Evolutionary conservation across 202 grass and related monocot genomes (phyloP).

Genomic region (Brachypodium distachyon): DNA sequence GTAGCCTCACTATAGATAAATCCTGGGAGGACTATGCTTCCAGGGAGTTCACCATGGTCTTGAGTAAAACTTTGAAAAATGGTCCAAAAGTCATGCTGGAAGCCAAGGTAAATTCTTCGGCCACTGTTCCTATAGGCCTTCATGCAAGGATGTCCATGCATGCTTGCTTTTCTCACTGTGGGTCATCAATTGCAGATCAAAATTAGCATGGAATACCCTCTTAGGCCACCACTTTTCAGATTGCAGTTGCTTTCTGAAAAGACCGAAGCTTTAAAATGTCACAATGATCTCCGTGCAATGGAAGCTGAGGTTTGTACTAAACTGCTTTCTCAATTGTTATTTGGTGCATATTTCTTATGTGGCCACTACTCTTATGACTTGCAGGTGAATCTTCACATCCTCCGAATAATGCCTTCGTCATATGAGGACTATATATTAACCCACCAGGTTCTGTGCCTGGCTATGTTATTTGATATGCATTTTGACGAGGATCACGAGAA

Average conservation of each 20-base stretch:
- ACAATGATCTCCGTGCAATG: constrained; percentile 79
- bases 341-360: background rate
- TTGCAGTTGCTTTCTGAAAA: constrained; percentile 45
- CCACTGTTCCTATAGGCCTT: background rate
- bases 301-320: constrained; percentile 75
- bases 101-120: constrained; percentile 55
- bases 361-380: background rate
- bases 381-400: constrained; percentile 86
- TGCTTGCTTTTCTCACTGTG: background rate
- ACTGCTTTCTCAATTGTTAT: background rate
- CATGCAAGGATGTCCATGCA: background rate
- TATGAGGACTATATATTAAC: constrained; percentile 59
- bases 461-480: constrained; percentile 87
- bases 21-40: constrained; percentile 67
- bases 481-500: constrained; percentile 51
- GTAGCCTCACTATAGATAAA: constrained; percentile 14
- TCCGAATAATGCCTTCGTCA: constrained; percentile 28
- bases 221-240: constrained; percentile 72
- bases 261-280: constrained; percentile 45
- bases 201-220: constrained; percentile 85
- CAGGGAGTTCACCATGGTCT: constrained; percentile 66
- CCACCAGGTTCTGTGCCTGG: constrained; percentile 74
- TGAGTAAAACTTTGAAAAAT: constrained; percentile 50
- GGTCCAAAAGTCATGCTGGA: constrained; percentile 62
- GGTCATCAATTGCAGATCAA: constrained; percentile 52